These are phyloP conservation scores for Phytomonas sp. DNA, from an alignment of 208 protist species.

Conservation along the genomic window DNA sequence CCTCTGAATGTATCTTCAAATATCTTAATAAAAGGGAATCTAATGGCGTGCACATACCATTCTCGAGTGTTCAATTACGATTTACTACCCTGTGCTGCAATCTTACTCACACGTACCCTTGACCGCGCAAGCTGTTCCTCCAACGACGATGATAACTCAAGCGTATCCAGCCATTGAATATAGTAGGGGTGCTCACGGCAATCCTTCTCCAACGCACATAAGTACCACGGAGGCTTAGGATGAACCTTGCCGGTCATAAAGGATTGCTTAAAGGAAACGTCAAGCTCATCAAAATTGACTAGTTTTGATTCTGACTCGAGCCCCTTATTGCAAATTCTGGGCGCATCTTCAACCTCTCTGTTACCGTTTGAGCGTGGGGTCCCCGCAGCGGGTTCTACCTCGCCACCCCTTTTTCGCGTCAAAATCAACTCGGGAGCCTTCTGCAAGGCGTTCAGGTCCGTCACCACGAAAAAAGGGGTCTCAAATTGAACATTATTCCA, in stretches of 20 bases:
- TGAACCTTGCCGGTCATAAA: slow-evolving; percentile 40
- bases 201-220: slow-evolving; percentile 36
- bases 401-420: background rate
- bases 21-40: background rate
- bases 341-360: slow-evolving; percentile 1
- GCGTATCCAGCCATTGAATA: slow-evolving; percentile 45
- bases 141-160: slow-evolving; percentile 24
- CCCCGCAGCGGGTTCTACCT: no score
- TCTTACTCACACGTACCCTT: slow-evolving; percentile 8
- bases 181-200: slow-evolving; percentile 75
- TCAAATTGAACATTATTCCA: background rate
- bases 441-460: slow-evolving; percentile 3
- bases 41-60: background rate
- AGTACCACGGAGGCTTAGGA: slow-evolving; percentile 63
- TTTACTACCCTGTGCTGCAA: background rate
- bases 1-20: background rate
- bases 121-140: slow-evolving; percentile 31
- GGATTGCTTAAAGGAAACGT: slow-evolving; percentile 26
- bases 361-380: background rate
- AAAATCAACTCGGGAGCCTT: background rate
- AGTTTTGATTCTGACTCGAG: background rate
- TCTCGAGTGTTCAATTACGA: background rate
- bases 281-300: slow-evolving; percentile 1
- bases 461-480: slow-evolving; percentile 1
- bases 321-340: background rate